A percentile compares a stretch with the other conserved stretches of the same genome.
phyloP scores from a whole-genome alignment of 2,329 filamentous ascomycete genomes.

The Alternaria longipes region DNA sequence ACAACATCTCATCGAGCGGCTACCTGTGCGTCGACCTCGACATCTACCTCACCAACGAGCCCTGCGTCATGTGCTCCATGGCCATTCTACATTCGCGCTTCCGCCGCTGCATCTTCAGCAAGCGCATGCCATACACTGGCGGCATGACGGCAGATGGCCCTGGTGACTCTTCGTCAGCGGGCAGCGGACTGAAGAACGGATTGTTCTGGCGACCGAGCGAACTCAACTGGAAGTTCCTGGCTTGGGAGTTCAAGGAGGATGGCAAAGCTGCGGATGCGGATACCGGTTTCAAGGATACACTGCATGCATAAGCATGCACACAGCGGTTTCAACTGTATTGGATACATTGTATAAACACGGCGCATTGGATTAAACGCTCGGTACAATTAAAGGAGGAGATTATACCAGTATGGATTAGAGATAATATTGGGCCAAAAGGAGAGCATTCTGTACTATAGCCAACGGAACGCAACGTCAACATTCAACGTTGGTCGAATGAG shows the following conservation, averaged over 20 bases:
- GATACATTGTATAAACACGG: conserved; percentile 35
- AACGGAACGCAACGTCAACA: not conserved
- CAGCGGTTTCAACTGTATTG: conserved; percentile 23
- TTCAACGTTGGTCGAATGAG: not conserved
- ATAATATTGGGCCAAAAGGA: not conserved
- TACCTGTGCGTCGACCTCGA: conserved; percentile 95
- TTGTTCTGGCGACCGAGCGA: conserved; percentile 74
- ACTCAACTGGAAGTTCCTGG: conserved; percentile 85
- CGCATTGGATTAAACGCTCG: conserved; percentile 31
- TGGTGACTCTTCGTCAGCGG: conserved; percentile 20
- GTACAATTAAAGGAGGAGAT: conserved; percentile 7
- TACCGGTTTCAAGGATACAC: conserved; percentile 31
- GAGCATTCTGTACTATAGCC: not conserved
- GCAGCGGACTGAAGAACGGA: conserved; percentile 61
- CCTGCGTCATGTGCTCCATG: conserved; percentile 97
- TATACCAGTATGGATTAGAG: not conserved
- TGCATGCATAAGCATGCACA: conserved; percentile 41
- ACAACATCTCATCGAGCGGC: conserved; percentile 76
- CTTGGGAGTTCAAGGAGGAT: conserved; percentile 72
- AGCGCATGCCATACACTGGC: conserved; percentile 81
- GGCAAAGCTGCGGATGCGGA: conserved; percentile 18
- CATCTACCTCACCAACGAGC: conserved; percentile 93
- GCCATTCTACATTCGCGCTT: conserved; percentile 94
- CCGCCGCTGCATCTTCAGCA: conserved; percentile 81
- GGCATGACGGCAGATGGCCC: conserved; percentile 77